phyloP scores from a whole-genome alignment of 2,329 filamentous ascomycete genomes.

The Talaromyces funiculosus region DNA sequence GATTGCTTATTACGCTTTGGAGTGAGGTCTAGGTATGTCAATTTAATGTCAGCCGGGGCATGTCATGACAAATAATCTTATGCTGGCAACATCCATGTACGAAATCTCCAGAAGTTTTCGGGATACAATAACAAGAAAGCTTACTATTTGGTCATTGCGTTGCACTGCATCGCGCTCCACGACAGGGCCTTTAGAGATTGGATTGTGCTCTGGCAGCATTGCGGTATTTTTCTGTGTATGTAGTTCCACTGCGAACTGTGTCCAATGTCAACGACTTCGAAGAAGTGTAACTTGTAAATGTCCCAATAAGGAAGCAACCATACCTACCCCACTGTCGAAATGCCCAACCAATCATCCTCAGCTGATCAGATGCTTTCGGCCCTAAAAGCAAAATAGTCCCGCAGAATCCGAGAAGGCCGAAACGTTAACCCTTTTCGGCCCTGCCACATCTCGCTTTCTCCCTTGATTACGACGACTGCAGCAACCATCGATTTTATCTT shows the following conservation, averaged over 20 bases:
- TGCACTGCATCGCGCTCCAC: background rate
- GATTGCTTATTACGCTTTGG: slow-evolving; percentile 25
- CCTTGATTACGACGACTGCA: background rate
- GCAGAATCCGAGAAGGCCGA: background rate
- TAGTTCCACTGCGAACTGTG: background rate
- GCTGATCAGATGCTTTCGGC: background rate
- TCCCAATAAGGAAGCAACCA: background rate
- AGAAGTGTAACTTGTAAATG: background rate
- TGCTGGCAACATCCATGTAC: too few species aligned
- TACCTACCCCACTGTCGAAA: background rate
- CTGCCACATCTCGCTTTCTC: background rate
- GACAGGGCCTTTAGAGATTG: background rate
- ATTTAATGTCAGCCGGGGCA: background rate
- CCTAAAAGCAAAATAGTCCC: background rate
- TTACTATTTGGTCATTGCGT: slow-evolving; percentile 17
- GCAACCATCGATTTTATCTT: too few species aligned
- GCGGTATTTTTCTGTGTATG: background rate
- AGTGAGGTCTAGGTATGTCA: slow-evolving; percentile 13
- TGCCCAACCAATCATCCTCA: background rate
- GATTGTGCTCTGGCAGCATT: background rate
- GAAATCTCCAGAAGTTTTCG: background rate
- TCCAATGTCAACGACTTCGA: background rate
- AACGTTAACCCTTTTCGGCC: slow-evolving; percentile 1
- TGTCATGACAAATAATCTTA: background rate
- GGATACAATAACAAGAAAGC: background rate